These are phyloP conservation scores for Cryptosporidium viatorum DNA, from an alignment of 169 alveolate genomes.

Conservation along the genomic window DNA sequence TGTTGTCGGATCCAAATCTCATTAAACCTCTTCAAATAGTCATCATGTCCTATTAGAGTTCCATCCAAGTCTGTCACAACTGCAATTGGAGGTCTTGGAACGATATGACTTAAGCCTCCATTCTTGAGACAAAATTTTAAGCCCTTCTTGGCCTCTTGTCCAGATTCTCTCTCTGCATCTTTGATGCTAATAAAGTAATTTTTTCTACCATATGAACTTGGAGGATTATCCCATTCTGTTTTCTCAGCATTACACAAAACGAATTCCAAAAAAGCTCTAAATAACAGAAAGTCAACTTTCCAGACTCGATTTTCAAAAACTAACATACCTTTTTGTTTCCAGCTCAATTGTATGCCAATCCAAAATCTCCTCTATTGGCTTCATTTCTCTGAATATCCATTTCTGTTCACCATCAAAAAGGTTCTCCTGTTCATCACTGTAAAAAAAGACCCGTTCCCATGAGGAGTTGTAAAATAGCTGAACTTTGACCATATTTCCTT, in stretches of 20 bases:
- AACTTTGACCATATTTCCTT: constrained; percentile 27
- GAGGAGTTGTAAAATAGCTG: constrained; percentile 43
- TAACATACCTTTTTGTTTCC: constrained; percentile 32
- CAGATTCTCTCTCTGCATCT: background rate
- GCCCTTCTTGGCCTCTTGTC: background rate
- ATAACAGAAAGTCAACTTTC: background rate
- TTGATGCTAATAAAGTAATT: constrained; percentile 21
- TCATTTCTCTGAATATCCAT: constrained; percentile 36
- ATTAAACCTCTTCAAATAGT: constrained; percentile 58
- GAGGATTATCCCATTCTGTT: constrained; percentile 73
- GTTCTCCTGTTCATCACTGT: constrained; percentile 28
- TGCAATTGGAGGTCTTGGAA: constrained; percentile 30
- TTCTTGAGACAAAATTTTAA: constrained; percentile 27
- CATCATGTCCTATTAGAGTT: constrained; percentile 74
- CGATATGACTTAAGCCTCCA: constrained; percentile 8
- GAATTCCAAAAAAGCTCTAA: constrained; percentile 41
- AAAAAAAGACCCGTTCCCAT: constrained; percentile 29
- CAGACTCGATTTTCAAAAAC: background rate
- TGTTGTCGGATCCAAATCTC: constrained; percentile 76
- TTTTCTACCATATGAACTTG: background rate
- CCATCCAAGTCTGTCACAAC: constrained; percentile 79
- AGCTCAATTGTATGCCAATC: constrained; percentile 40
- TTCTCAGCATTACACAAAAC: constrained; percentile 30
- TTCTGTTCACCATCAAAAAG: background rate
- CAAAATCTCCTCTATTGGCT: background rate